Base-by-base conservation (phyloP, 1,139 yeast genomes). In the Lodderomyces jiufengensis region DNA sequence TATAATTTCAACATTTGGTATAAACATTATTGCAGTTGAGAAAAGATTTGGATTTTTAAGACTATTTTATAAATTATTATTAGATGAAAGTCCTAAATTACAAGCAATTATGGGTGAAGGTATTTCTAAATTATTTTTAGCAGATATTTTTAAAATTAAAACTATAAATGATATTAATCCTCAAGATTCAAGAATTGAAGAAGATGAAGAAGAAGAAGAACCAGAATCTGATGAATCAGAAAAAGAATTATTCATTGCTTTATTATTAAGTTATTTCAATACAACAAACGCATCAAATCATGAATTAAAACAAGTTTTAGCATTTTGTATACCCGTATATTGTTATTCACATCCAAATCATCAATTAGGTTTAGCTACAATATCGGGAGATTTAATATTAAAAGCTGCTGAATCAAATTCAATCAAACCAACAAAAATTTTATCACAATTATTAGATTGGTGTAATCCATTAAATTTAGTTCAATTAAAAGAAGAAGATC, bases 81-180 rank as follows among this genome's bases (percentile, higher is more conserved):
- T 74, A 42, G 70, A 76, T 40, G 77, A 75, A 5, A 66, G 76
- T 50, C 84, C 84, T 0, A 76, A 74, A 28, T 70, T 87, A 18
- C 96, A 86, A 54, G 80, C 92, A 1, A 68, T 78, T 1, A 85
- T 92, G 5, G 96, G 94, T 0, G 95, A 86, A 51, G 95, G 96
- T 0, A 64, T 90, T 20, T 85, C 92, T 51, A 90, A 92, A 59
- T 63, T 92, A 35, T 78, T 83, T 48, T 66, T 92, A 36, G 86
- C 92, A 10, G 95, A 85, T 46, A 74, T 85, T 18, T 72, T 88
- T 42, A 39, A 40, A 9, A 37, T 31, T 34, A 45, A 26, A 36
- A 39, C 14, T 44, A 41, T 28, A 8, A 28, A 25, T 24, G 16
- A 22, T 7, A 11, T 10, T 13, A 11, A 7, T 14, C n/a, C n/a